Percentiles rank a stretch among this genome's conserved stretches.
Conservation (phyloP, 2,329 filamentous ascomycete species). For the Macrophomina tecta region DNA sequence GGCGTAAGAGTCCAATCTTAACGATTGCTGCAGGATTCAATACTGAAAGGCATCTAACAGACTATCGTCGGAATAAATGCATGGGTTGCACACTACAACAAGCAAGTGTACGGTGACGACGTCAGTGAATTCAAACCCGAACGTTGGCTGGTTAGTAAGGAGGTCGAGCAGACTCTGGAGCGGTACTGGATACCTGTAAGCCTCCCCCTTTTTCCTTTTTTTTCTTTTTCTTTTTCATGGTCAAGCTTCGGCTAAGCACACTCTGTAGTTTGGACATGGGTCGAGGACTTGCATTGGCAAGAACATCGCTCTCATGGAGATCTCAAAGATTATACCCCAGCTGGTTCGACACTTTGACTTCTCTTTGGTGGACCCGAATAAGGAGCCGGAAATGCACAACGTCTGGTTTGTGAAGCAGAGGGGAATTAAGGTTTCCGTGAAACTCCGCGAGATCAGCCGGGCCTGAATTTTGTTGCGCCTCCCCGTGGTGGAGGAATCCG, state of each 20-base stretch:
- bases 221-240: too few relatives aligned
- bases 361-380: background rate
- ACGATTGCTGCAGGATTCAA: slow-evolving; percentile 35
- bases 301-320: slow-evolving; percentile 45
- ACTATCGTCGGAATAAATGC: slow-evolving; percentile 45
- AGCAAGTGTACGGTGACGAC: slow-evolving; percentile 46
- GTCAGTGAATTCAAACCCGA: slow-evolving; percentile 32
- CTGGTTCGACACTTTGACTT: background rate
- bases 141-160: slow-evolving; percentile 34
- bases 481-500: too few relatives aligned
- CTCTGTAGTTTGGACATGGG: slow-evolving; percentile 49
- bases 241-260: background rate
- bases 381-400: background rate
- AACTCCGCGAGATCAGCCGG: slow-evolving; percentile 42
- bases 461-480: slow-evolving; percentile 21
- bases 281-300: slow-evolving; percentile 46
- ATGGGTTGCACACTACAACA: slow-evolving; percentile 45
- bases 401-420: slow-evolving; percentile 18
- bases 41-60: slow-evolving; percentile 30
- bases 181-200: slow-evolving; percentile 5
- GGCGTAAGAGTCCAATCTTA: slow-evolving; percentile 33
- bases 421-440: slow-evolving; percentile 35
- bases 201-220: rapidly evolving
- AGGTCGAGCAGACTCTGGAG: background rate
- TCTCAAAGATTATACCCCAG: slow-evolving; percentile 43